phyloP scores from a whole-genome alignment of 768 basidiomycete species.

The Rhodotorula paludigena region DNA sequence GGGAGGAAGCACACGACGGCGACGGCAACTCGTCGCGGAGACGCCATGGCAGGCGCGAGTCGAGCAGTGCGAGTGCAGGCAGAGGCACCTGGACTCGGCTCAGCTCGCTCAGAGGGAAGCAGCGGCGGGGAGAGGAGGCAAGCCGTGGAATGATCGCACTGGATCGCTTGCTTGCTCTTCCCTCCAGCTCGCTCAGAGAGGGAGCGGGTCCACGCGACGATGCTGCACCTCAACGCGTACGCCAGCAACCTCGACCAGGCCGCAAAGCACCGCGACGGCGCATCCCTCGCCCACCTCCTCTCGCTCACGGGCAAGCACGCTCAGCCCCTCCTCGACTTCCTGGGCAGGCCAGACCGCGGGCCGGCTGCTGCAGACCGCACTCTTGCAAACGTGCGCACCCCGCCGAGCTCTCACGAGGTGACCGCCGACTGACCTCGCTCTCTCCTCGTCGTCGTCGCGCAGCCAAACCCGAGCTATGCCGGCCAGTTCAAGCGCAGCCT shows the following conservation, averaged over 20 bases:
- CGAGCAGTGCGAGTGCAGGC: too few species aligned
- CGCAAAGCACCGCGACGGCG: not conserved
- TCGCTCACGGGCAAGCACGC: slow-evolving; percentile 5
- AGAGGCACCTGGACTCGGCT: too few species aligned
- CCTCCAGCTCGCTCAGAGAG: too few species aligned
- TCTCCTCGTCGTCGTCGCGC: not conserved
- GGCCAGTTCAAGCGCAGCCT: not conserved
- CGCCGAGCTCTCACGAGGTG: too few species aligned
- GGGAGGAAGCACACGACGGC: slow-evolving; percentile 13
- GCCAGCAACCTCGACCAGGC: not conserved
- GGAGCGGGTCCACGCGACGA: not conserved
- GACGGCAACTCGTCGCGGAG: slow-evolving; percentile 26
- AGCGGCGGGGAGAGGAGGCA: too few species aligned
- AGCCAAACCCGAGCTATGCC: not conserved
- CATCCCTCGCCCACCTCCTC: slow-evolving; percentile 1
- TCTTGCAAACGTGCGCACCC: not conserved
- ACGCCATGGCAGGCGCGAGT: slow-evolving; percentile 10
- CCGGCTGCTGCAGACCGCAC: not conserved
- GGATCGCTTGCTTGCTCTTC: too few species aligned
- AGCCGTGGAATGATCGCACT: too few species aligned
- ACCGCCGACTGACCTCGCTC: not conserved
- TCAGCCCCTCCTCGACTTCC: not conserved
- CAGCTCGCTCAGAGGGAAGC: too few species aligned
- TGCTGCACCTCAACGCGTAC: not conserved
- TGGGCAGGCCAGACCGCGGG: not conserved